Conservation (phyloP, 257 asterid genomes). For the Solanum rostratum region DNA sequence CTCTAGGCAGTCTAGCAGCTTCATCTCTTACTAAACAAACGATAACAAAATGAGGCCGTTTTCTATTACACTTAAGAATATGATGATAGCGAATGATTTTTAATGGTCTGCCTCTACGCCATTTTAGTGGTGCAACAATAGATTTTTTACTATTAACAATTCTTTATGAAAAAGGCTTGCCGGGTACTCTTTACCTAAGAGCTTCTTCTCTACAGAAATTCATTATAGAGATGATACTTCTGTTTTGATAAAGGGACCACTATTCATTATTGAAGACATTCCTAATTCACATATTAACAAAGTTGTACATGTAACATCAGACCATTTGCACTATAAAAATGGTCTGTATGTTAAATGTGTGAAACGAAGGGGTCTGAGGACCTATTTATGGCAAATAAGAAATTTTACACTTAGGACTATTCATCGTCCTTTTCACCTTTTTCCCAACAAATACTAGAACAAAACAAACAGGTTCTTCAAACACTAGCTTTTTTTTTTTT, state of each 20-base stretch:
- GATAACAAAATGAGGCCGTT: not conserved
- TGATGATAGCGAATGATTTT: not conserved
- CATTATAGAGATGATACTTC: too few species aligned
- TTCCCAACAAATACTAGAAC: not conserved
- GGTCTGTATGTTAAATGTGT: too few species aligned
- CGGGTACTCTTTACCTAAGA: not conserved
- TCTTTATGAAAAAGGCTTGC: not conserved
- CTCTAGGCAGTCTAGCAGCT: too few species aligned
- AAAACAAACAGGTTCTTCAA: not conserved
- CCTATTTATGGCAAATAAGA: not conserved
- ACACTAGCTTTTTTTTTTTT: not conserved
- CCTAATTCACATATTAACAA: too few species aligned
- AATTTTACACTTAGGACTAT: not conserved
- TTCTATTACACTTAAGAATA: not conserved
- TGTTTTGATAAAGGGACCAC: too few species aligned
- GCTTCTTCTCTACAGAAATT: not conserved
- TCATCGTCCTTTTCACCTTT: not conserved
- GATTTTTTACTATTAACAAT: too few species aligned
- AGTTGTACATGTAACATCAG: too few species aligned
- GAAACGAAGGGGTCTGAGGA: not conserved
- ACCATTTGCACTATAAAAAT: too few species aligned
- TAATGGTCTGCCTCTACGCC: not conserved
- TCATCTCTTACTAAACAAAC: not conserved
- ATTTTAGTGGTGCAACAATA: not conserved
- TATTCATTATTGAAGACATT: too few species aligned